A percentile compares a stretch with the other conserved stretches of the same genome.
These are phyloP conservation scores for Sextonia rubra DNA, from an alignment of 164 flowering plant species.

Conservation along the genomic window DNA sequence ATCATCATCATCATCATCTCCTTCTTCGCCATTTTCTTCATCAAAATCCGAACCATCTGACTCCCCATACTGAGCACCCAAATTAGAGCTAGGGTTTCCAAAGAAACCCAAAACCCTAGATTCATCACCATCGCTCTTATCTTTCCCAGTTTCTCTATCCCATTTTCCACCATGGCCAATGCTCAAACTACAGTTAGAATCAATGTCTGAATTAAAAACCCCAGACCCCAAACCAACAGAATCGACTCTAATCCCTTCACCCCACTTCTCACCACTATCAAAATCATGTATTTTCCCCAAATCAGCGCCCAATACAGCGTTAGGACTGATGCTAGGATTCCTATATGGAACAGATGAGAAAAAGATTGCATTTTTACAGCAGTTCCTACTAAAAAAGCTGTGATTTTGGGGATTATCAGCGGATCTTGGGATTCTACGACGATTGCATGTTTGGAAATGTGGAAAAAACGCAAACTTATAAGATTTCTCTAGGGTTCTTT, in stretches of 20 bases:
- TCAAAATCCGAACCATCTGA: slow-evolving; percentile 13
- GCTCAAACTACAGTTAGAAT: neutral
- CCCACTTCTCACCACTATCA: slow-evolving; percentile 5
- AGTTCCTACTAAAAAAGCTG: neutral
- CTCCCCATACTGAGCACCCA: slow-evolving; percentile 11
- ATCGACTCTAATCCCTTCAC: slow-evolving; percentile 10
- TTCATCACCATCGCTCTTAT: neutral
- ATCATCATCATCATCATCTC: slow-evolving; percentile 13
- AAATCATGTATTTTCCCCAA: slow-evolving; percentile 6
- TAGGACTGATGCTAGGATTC: slow-evolving; percentile 8
- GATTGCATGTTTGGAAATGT: neutral
- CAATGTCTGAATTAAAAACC: neutral
- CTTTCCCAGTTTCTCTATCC: slow-evolving; percentile 11
- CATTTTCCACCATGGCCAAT: slow-evolving; percentile 9
- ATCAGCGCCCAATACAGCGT: neutral
- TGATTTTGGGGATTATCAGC: neutral
- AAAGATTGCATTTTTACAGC: neutral
- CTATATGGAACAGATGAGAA: slow-evolving; percentile 25
- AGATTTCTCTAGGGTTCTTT: slow-evolving; percentile 1
- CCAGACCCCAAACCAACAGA: neutral
- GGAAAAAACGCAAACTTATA: neutral
- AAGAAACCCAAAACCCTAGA: slow-evolving; percentile 16
- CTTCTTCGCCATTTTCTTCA: slow-evolving; percentile 24
- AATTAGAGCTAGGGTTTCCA: slow-evolving; percentile 17
- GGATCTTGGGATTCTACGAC: neutral